Conservation (phyloP, 2,329 filamentous ascomycete genomes). For the Tolypocladium album region DNA sequence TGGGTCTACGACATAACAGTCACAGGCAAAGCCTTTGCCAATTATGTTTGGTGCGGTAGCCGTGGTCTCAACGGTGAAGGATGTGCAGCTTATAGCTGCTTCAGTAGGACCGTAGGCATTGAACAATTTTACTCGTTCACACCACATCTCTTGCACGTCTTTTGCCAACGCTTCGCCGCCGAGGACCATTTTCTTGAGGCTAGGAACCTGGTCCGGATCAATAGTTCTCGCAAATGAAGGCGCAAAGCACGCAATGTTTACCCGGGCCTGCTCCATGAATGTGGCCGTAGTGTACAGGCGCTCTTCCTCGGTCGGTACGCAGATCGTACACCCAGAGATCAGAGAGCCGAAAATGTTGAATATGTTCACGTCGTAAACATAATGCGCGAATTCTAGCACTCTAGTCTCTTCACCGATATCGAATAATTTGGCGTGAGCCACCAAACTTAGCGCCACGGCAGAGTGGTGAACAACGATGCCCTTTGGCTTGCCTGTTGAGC, state of each 20-base stretch:
- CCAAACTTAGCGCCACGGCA: not conserved
- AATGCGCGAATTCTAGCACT: not conserved
- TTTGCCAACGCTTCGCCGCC: not conserved
- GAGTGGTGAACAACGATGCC: not conserved
- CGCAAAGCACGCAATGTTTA: conserved; percentile 3
- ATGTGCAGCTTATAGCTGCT: not conserved
- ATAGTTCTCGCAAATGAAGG: conserved; percentile 3
- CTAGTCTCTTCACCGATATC: not conserved
- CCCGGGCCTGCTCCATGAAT: conserved; percentile 1
- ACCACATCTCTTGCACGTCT: not conserved
- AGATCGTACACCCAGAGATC: not conserved
- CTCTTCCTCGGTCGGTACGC: not conserved
- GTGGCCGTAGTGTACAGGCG: conserved; percentile 1
- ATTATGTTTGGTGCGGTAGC: not conserved
- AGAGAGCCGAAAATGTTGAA: not conserved
- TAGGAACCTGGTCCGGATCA: not conserved
- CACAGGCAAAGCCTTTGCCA: not conserved
- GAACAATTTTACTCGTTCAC: not conserved
- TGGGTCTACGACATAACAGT: conserved; percentile 1
- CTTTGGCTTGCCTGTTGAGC: not conserved
- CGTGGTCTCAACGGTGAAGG: not conserved
- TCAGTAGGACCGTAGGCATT: not conserved
- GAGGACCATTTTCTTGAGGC: not conserved
- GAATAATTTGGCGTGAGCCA: not conserved
- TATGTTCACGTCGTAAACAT: not conserved